Evolutionary conservation across 139 green algal genomes (phyloP).

Genomic region (Closterium sp.): DNA sequence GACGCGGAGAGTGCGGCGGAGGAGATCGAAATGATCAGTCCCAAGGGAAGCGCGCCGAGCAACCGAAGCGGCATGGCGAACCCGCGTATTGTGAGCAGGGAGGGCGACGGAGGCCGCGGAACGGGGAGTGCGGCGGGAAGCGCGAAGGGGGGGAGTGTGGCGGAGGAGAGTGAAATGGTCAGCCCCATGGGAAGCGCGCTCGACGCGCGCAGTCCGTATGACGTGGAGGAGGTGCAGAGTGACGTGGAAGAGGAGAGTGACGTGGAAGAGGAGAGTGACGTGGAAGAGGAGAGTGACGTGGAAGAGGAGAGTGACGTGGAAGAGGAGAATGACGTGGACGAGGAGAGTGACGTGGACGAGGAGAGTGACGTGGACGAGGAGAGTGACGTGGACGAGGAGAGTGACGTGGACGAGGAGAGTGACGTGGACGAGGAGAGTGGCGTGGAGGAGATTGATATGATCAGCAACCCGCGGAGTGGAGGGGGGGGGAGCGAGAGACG

Average conservation of each 20-base stretch:
- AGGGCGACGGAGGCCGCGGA: too few relatives aligned
- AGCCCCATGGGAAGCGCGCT: too few relatives aligned
- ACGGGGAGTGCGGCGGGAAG: neutral
- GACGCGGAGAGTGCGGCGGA: neutral
- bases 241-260: too few relatives aligned
- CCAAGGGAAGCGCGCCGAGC: neutral
- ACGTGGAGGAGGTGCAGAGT: too few relatives aligned
- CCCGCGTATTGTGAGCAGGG: too few relatives aligned
- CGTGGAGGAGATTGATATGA: neutral
- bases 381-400: neutral
- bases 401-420: too few relatives aligned
- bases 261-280: too few relatives aligned
- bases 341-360: neutral
- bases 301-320: neutral
- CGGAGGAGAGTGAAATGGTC: too few relatives aligned
- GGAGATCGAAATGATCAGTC: neutral
- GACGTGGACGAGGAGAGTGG: neutral
- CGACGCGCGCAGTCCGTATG: too few relatives aligned
- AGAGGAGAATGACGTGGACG: neutral
- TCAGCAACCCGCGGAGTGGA: neutral
- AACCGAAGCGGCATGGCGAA: too few relatives aligned
- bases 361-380: neutral
- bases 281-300: too few relatives aligned
- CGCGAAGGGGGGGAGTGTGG: too few relatives aligned
- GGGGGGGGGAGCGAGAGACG: neutral